Evolutionary conservation across 768 basidiomycete species (phyloP), one percentile per base, ranked within the genome.

Genomic region (Gautieria morchelliformis): DNA sequence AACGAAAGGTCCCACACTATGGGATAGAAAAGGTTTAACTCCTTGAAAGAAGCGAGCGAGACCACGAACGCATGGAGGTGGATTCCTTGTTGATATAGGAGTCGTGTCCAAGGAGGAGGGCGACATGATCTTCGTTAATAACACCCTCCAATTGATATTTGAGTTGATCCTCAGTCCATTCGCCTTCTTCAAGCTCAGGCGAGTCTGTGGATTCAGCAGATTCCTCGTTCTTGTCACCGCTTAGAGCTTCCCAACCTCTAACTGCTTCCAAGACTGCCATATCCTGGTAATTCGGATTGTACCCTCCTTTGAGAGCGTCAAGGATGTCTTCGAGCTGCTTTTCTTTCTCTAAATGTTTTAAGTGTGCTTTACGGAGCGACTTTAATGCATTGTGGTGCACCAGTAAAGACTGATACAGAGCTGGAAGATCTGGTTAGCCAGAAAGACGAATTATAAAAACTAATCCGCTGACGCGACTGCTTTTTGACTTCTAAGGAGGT

Each of bases 201-300:
- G 62, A 62, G 33, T 69, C 66, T 32, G 69, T 67, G 10, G 67
- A 64, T 2, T 54, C 66, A 24, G 69, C 67, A 10, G 67, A 64
- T 2, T 54, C 59, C 7, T 3, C 63, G 67, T 11, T 67, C 66
- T 22, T 70, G 14, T 65, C 69, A 53, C 39, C 47, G 24, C 19
- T 63, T 67, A 84, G 75, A 44, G 78, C 83, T 67, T 93, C 89
- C 85, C 90, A 98, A 14, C 93, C 94, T 48, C 93, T 84, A 15
- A 97, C 93, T 17, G 95, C 94, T 63, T 95, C 94, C 30, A 96
- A 80, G 49, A 98, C 95, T 2, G 93, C 93, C 95, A 99, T 98
- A 67, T 99, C 95, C 68, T 97, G 94, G 71, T 97, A 97, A 69
- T 99, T 99, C 15, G 95, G 95, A 68, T 99, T 99, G 73, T 96